These are phyloP conservation scores for Hura crepitans DNA, from an alignment of 441 rosid genomes.

Conservation along the genomic window DNA sequence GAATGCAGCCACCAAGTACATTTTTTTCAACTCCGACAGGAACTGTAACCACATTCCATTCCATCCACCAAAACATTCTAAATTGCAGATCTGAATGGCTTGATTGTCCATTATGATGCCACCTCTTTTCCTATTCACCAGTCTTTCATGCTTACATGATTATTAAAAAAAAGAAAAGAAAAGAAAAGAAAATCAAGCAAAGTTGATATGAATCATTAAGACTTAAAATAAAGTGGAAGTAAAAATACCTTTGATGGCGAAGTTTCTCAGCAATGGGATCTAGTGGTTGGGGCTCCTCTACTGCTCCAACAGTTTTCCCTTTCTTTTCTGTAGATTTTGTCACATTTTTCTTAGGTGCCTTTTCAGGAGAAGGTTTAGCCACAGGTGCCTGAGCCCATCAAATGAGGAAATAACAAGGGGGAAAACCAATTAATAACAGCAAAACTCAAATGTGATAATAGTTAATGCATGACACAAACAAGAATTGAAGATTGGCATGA, in stretches of 20 bases:
- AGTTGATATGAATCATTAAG: neutral
- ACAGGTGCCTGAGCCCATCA: slow-evolving; percentile 41
- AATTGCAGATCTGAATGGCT: neutral
- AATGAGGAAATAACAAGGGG: neutral
- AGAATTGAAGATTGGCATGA: neutral
- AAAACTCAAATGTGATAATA: neutral
- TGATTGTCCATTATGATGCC: neutral
- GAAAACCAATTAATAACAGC: neutral
- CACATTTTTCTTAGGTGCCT: slow-evolving; percentile 42
- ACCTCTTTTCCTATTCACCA: neutral
- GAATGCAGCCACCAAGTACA: neutral
- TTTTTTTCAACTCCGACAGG: neutral
- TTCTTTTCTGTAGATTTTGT: slow-evolving; percentile 47
- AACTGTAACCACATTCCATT: neutral
- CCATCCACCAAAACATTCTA: neutral
- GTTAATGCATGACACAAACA: neutral
- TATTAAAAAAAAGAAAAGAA: no score
- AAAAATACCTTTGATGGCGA: slow-evolving; percentile 66
- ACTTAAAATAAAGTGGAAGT: slow-evolving; percentile 9
- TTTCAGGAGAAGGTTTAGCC: slow-evolving; percentile 42
- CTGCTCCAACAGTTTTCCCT: slow-evolving; percentile 39
- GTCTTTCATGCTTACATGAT: neutral
- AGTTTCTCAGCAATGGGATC: slow-evolving; percentile 77
- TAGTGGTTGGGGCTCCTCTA: slow-evolving; percentile 42
- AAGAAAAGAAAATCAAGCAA: neutral